A percentile compares a stretch with the other conserved stretches of the same genome.
These are phyloP conservation scores for Microbotryum intermedium DNA, from an alignment of 1,284 basidiomycete species.

Conservation along the genomic window DNA sequence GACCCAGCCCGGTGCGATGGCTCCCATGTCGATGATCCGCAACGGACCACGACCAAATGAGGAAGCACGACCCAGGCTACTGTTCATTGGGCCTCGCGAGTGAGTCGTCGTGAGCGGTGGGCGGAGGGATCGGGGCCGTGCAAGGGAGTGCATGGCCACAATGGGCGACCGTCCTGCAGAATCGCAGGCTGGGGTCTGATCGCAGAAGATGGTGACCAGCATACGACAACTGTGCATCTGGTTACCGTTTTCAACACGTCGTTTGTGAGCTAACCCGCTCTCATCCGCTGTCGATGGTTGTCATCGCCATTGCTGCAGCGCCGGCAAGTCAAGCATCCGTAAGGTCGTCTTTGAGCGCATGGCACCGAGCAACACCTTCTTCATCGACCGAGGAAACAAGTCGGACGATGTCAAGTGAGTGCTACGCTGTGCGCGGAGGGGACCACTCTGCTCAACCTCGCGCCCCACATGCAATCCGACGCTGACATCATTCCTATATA, in stretches of 20 bases:
- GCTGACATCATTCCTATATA: not conserved
- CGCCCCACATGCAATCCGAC: constrained; percentile 1
- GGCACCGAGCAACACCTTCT: constrained; percentile 78
- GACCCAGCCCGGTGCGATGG: no score
- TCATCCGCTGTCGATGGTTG: no score
- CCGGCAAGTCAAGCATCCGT: constrained; percentile 87
- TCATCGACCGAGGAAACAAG: constrained; percentile 75
- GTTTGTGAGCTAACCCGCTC: not conserved
- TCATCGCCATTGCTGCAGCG: constrained; percentile 49
- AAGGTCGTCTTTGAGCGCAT: constrained; percentile 83
- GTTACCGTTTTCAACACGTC: not conserved
- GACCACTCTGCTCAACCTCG: not conserved
- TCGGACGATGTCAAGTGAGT: constrained; percentile 74
- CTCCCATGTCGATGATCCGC: no score
- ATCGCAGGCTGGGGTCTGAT: no score
- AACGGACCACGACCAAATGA: not conserved
- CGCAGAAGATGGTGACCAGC: no score
- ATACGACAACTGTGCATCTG: not conserved
- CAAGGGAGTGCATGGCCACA: no score
- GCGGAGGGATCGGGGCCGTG: not conserved
- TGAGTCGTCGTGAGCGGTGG: not conserved
- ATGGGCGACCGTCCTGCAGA: no score
- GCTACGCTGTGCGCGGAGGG: constrained; percentile 11
- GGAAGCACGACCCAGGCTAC: not conserved
- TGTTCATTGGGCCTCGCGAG: not conserved